Base-by-base conservation (phyloP, 2,329 filamentous ascomycete species). In the Scytalidium lignicola region DNA sequence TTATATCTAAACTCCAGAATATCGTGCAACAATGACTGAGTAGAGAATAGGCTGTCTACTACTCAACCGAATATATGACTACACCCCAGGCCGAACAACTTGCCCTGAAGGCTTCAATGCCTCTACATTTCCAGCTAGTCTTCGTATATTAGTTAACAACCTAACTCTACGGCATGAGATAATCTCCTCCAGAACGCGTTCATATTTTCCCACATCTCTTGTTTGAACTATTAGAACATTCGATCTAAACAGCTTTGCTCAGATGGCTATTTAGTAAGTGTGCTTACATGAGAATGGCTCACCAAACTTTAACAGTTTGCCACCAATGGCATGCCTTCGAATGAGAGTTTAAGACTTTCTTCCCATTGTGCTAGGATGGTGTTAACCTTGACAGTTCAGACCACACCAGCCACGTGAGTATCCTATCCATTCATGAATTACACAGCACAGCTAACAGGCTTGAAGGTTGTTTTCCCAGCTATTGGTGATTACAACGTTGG, bases 291-390 rank as follows among this genome's bases (percentile, higher is more conserved):
- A 37, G 4, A n/a, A 5, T 15, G 32, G 15, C 15, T 8, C 8
- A 17, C 8, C 8, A 37, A 37, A 37, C 32, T 37, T 15, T 13
- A 9, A 9, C 32, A 37, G 32, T 17, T 13, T 37, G 6, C 32
- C 32, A 37, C 10, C 32, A 5, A 15, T 17, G 32, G 8, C 32
- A 37, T 37, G 32, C n/a, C 12, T 15, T 4, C 78, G 82, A 54
- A 61, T 82, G 50, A 75, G 78, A 50, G 65, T 79, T n/a, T 32
- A 79, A 85, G 61, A 65, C 84, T 23, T 76, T 79, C 17, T 58
- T 58, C 29, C 55, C 55, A 1, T 57, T 55, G 8, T 58, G 55
- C 46, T 58, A 55, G 55, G 53, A 58, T 37, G 55, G 55, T 12
- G 26, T 49, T 19, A 54, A 58, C 28, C 43, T 57, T 2, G 55